Evolutionary conservation across 108 stramenopile species (phyloP).

Genomic region (Nitzschia inconspicua): DNA sequence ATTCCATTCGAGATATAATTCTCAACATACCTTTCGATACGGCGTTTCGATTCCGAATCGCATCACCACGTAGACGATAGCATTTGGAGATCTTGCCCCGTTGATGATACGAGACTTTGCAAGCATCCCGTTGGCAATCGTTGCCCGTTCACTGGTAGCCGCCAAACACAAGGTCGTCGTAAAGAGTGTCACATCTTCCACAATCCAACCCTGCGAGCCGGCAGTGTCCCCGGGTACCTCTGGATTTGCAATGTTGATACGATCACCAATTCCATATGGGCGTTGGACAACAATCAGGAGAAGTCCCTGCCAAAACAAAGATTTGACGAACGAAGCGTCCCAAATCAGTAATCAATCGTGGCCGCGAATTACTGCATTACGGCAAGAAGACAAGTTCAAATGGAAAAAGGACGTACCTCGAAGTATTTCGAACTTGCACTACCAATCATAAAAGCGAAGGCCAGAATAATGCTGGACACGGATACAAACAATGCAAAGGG

Average conservation of each 20-base stretch:
- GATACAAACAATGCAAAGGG: conserved; percentile 26
- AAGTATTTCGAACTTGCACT: conserved; percentile 33
- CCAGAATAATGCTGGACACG: conserved; percentile 33
- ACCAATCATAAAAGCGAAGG: conserved; percentile 42
- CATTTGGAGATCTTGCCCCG: conserved; percentile 54
- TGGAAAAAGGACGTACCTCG: conserved; percentile 45
- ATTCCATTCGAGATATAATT: too few relatives aligned
- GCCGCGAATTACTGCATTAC: too few relatives aligned
- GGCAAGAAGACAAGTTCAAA: too few relatives aligned
- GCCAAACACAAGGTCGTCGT: conserved; percentile 48
- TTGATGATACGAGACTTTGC: conserved; percentile 56
- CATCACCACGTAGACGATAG: conserved; percentile 26
- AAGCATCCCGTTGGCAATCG: conserved; percentile 49
- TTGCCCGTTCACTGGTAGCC: conserved; percentile 59
- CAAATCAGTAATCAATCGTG: too few relatives aligned
- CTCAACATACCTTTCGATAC: conserved; percentile 42
- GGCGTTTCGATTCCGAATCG: conserved; percentile 57
- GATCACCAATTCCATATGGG: conserved; percentile 11
- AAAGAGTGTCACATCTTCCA: conserved; percentile 43
- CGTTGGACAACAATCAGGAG: conserved; percentile 6
- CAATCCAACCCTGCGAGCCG: conserved; percentile 37
- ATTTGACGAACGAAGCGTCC: too few relatives aligned
- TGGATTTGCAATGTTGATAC: conserved; percentile 1
- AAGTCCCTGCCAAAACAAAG: conserved; percentile 30
- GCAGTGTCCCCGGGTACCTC: too few relatives aligned